phyloP scores from a whole-genome alignment of 2,329 filamentous ascomycete species.

The Endocalyx cinctus region DNA sequence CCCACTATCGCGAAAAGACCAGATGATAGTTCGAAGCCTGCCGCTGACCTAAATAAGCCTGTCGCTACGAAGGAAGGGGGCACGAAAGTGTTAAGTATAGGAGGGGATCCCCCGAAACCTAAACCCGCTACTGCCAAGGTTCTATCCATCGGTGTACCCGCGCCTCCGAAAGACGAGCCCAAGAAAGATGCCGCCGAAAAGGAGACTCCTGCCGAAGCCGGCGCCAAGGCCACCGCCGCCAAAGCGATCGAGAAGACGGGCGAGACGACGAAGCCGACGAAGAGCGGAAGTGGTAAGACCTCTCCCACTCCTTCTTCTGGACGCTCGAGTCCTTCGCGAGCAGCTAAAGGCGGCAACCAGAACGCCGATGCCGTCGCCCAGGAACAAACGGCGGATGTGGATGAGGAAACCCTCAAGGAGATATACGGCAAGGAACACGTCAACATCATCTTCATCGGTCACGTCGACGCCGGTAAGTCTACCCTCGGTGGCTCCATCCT shows the following conservation, averaged over 20 bases:
- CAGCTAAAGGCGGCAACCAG: constrained; percentile 50
- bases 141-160: constrained; percentile 64
- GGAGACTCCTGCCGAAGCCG: constrained; percentile 41
- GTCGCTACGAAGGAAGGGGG: constrained; percentile 50
- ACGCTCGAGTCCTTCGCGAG: constrained; percentile 71
- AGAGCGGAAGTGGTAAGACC: constrained; percentile 61
- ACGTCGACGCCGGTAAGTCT: constrained; percentile 97
- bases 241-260: constrained; percentile 93
- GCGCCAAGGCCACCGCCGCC: constrained; percentile 76
- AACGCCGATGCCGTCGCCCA: constrained; percentile 81
- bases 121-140: constrained; percentile 66
- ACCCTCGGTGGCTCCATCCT: constrained; percentile 92
- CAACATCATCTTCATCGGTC: constrained; percentile 96
- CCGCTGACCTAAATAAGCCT: constrained; percentile 44
- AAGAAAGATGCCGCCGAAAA: constrained; percentile 38
- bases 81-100: constrained; percentile 61
- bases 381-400: constrained; percentile 72
- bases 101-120: constrained; percentile 47
- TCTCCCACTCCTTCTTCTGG: constrained; percentile 82
- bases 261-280: constrained; percentile 48
- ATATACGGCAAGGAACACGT: constrained; percentile 92
- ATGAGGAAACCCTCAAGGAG: constrained; percentile 74
- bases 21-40: constrained; percentile 37
- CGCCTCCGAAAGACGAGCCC: constrained; percentile 51
- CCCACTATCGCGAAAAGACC: constrained; percentile 63